Conservation (phyloP, 768 basidiomycete species). For the Boletus rufocinnamomeus region DNA sequence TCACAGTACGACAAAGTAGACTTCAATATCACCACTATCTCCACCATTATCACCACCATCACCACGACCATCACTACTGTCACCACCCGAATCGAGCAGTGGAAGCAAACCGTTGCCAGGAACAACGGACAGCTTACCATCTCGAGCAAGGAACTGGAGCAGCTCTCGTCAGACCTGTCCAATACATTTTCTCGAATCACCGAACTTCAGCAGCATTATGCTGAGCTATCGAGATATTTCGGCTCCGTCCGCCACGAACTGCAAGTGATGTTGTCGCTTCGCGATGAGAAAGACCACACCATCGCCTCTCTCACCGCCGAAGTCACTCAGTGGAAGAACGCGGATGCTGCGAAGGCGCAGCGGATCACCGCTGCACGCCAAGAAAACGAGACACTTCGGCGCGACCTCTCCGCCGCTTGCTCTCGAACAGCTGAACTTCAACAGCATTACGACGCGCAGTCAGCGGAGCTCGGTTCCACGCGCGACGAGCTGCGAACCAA, state of each 20-base stretch:
- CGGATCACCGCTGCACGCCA: neutral
- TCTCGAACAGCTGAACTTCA: neutral
- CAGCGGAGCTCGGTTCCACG: neutral
- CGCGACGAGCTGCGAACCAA: neutral
- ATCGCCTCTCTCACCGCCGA: neutral
- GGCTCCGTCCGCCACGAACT: neutral
- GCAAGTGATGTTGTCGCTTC: neutral
- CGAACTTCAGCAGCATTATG: constrained; percentile 2
- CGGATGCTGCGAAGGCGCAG: neutral
- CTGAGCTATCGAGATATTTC: neutral
- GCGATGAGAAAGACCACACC: neutral
- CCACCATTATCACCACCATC: neutral
- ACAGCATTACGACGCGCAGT: neutral
- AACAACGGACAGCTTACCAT: neutral
- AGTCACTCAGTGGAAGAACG: neutral
- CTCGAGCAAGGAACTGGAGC: constrained; percentile 9
- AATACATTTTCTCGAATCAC: neutral
- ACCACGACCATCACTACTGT: constrained; percentile 1
- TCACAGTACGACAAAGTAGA: neutral
- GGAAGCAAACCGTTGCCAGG: neutral
- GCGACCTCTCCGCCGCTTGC: neutral
- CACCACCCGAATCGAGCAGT: constrained; percentile 2
- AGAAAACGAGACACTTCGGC: neutral
- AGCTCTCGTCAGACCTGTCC: constrained; percentile 2
- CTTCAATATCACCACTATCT: neutral